Percentiles rank a stretch among this genome's conserved stretches.
Conservation (phyloP, 2,329 filamentous ascomycete genomes). For the Apiospora phragmitis region DNA sequence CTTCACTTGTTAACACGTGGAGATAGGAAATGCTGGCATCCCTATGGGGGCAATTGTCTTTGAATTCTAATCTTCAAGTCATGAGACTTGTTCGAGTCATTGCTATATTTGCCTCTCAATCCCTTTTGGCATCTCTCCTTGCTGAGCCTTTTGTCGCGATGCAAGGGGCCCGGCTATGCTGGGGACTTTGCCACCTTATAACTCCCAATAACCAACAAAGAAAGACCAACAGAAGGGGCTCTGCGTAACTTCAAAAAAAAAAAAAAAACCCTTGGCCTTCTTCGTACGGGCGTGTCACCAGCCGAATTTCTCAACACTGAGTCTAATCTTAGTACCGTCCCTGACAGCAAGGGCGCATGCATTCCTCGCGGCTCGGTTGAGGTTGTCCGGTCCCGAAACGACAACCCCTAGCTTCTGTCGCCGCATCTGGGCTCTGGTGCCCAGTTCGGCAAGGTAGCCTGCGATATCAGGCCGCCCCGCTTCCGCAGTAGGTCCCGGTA, state of each 20-base stretch:
- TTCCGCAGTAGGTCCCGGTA: slow-evolving; percentile 55
- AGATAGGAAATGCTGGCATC: background rate
- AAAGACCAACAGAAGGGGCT: background rate
- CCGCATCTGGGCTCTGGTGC: slow-evolving; percentile 24
- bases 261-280: background rate
- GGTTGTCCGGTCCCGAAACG: slow-evolving; percentile 61
- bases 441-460: slow-evolving; percentile 40
- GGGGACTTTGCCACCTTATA: background rate
- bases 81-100: background rate
- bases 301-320: slow-evolving; percentile 68
- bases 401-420: slow-evolving; percentile 49
- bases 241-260: background rate
- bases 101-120: background rate
- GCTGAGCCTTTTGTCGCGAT: background rate
- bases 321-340: slow-evolving; percentile 48
- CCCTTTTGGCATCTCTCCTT: background rate
- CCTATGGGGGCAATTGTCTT: background rate
- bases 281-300: slow-evolving; percentile 44
- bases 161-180: background rate
- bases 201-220: background rate
- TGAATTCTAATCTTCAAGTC: background rate
- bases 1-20: background rate
- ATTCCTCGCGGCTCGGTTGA: slow-evolving; percentile 63
- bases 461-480: slow-evolving; percentile 55
- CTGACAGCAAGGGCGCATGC: slow-evolving; percentile 50